A percentile compares a stretch with the other conserved stretches of the same genome.
phyloP scores from a whole-genome alignment of 2,329 filamentous ascomycete species.

The Claviceps citrina region DNA sequence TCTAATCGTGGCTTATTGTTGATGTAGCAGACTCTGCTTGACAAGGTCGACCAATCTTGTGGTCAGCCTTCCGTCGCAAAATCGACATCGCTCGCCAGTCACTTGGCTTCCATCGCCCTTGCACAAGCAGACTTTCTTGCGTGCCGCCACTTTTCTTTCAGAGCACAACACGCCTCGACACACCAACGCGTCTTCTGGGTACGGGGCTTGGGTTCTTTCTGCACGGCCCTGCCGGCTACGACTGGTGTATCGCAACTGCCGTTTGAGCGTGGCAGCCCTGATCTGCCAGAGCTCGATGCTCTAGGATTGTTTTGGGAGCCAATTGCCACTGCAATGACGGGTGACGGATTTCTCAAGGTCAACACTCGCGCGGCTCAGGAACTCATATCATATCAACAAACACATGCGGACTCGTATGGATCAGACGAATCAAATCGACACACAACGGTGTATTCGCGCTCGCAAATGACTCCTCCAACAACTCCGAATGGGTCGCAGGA shows the following conservation, averaged over 20 bases:
- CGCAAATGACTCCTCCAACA: conserved; percentile 62
- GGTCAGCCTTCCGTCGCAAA: neutral
- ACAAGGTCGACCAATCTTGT: neutral
- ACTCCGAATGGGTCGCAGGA: conserved; percentile 58
- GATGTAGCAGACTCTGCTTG: conserved; percentile 2
- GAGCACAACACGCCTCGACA: neutral
- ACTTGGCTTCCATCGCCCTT: neutral
- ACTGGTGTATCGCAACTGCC: neutral
- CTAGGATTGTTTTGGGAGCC: conserved; percentile 12
- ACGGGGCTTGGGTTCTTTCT: neutral
- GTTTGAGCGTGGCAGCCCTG: neutral
- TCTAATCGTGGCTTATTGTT: conserved; percentile 5
- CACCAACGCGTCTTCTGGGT: neutral
- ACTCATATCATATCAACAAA: conserved; percentile 30
- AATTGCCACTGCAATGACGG: conserved; percentile 22
- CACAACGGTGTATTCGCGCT: conserved; percentile 29
- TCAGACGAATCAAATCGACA: conserved; percentile 17
- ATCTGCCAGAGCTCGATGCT: conserved; percentile 16
- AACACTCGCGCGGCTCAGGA: conserved; percentile 48
- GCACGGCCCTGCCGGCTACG: conserved; percentile 8
- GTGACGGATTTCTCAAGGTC: conserved; percentile 33
- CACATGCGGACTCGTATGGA: conserved; percentile 15
- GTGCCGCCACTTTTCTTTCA: neutral
- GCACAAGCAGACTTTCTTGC: neutral
- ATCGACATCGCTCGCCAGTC: neutral